A percentile compares a stretch with the other conserved stretches of the same genome.
Conservation (phyloP, 768 basidiomycete species). For the Polyporus arcularius region DNA sequence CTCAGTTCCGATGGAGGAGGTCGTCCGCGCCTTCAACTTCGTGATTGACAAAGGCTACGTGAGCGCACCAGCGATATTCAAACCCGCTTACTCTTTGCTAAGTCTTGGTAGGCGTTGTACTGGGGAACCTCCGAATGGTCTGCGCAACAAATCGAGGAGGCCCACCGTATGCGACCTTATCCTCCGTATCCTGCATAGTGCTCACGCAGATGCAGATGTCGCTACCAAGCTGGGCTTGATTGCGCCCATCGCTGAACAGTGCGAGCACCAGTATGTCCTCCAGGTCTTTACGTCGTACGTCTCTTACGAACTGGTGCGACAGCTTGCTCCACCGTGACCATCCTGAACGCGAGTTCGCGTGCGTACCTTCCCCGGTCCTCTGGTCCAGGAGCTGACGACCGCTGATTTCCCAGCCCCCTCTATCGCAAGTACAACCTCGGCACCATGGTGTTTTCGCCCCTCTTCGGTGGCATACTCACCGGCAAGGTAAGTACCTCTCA, state of each 20-base stretch:
- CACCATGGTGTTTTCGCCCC: slow-evolving; percentile 73
- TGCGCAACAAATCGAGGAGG: slow-evolving; percentile 38
- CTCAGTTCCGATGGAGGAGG: slow-evolving; percentile 68
- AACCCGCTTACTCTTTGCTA: slow-evolving; percentile 12
- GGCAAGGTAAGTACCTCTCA: slow-evolving; percentile 55
- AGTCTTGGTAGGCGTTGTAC: slow-evolving; percentile 49
- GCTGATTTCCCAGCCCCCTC: slow-evolving; percentile 41
- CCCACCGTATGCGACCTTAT: slow-evolving; percentile 25
- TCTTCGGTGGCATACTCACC: slow-evolving; percentile 71
- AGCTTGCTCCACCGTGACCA: slow-evolving; percentile 80
- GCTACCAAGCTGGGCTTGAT: slow-evolving; percentile 67
- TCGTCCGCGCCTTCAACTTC: slow-evolving; percentile 79
- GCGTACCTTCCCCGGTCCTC: slow-evolving; percentile 15
- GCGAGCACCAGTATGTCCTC: slow-evolving; percentile 57
- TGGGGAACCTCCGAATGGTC: slow-evolving; percentile 84
- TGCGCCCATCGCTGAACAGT: slow-evolving; percentile 76
- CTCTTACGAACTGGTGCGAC: slow-evolving; percentile 11
- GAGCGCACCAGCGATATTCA: neutral
- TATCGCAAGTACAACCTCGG: slow-evolving; percentile 68
- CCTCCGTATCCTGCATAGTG: neutral
- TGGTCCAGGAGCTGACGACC: neutral
- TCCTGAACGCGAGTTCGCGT: slow-evolving; percentile 79
- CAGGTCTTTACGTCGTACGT: neutral
- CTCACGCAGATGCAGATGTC: slow-evolving; percentile 44
- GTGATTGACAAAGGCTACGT: slow-evolving; percentile 76